Percentiles rank a stretch among this genome's conserved stretches.
phyloP scores from a whole-genome alignment of 768 basidiomycete genomes.

The Erythrobasidium yunnanense region DNA sequence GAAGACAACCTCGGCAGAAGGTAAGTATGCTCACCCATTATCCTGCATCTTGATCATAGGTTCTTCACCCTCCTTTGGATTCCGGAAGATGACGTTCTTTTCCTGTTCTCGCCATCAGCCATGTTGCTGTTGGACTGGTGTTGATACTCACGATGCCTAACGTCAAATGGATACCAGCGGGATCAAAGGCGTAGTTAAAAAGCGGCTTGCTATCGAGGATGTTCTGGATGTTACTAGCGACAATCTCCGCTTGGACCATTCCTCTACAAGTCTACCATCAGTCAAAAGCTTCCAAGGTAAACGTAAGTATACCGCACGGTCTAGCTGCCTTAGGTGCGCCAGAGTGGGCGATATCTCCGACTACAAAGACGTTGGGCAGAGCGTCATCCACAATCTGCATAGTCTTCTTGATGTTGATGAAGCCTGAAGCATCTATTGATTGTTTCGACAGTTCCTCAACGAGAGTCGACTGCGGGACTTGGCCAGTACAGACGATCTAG shows the following conservation, averaged over 20 bases:
- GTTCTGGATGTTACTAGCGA: not conserved
- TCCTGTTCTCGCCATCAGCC: not conserved
- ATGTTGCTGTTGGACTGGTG: not conserved
- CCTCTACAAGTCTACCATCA: conserved; percentile 11
- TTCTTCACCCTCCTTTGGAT: not conserved
- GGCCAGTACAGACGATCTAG: conserved; percentile 19
- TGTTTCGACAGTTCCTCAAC: not conserved
- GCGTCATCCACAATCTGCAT: conserved; percentile 6
- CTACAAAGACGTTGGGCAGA: conserved; percentile 10
- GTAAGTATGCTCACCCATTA: conserved; percentile 11
- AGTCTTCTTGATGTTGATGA: conserved; percentile 4
- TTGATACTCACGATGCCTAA: conserved; percentile 4
- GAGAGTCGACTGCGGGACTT: not conserved
- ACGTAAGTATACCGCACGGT: too few species aligned
- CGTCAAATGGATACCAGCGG: conserved; percentile 17
- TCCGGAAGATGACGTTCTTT: conserved; percentile 21
- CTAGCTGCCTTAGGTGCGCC: conserved; percentile 21
- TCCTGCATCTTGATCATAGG: conserved; percentile 1
- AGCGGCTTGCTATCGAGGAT: not conserved
- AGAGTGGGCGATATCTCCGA: conserved; percentile 15
- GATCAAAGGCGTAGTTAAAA: not conserved
- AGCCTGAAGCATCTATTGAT: not conserved
- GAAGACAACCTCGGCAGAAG: not conserved
- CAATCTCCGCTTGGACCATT: conserved; percentile 15
- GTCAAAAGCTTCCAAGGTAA: not conserved